These are phyloP conservation scores for Adansonia grandidieri DNA, from an alignment of 441 rosid species.

Conservation along the genomic window DNA sequence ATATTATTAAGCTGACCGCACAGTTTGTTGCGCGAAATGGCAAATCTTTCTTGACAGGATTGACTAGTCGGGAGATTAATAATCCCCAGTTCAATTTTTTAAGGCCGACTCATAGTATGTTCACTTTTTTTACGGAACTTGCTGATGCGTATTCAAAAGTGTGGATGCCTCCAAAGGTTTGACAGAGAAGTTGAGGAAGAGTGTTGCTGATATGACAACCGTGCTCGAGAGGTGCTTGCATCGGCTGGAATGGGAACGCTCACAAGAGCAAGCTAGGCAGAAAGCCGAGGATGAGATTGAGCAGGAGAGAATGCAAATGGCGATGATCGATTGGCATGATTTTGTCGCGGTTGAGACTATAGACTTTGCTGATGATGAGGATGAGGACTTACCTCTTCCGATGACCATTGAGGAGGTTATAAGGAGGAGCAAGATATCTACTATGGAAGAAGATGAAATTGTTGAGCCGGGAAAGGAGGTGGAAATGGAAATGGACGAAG, in stretches of 20 bases:
- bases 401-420: slow-evolving; percentile 94
- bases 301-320: slow-evolving; percentile 94
- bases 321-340: slow-evolving; percentile 98
- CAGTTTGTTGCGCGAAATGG: slow-evolving; percentile 98
- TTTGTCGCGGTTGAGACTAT: slow-evolving; percentile 87
- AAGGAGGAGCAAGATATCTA: slow-evolving; percentile 81
- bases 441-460: slow-evolving; percentile 72
- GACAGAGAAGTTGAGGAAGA: slow-evolving; percentile 69
- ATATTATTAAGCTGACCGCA: slow-evolving; percentile 86
- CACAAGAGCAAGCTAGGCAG: slow-evolving; percentile 91
- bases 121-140: slow-evolving; percentile 76
- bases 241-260: slow-evolving; percentile 92
- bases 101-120: slow-evolving; percentile 96
- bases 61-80: slow-evolving; percentile 80
- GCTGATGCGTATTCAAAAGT: slow-evolving; percentile 93
- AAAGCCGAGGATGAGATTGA: slow-evolving; percentile 94
- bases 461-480: slow-evolving; percentile 89
- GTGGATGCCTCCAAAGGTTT: slow-evolving; percentile 78
- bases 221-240: slow-evolving; percentile 90
- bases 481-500: slow-evolving; percentile 99
- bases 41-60: slow-evolving; percentile 71
- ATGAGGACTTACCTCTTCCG: slow-evolving; percentile 90
- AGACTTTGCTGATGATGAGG: slow-evolving; percentile 97
- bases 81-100: slow-evolving; percentile 87
- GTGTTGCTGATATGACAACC: slow-evolving; percentile 71